Base-by-base conservation (phyloP, 345 rosid genomes). In the Camelina sativa region DNA sequence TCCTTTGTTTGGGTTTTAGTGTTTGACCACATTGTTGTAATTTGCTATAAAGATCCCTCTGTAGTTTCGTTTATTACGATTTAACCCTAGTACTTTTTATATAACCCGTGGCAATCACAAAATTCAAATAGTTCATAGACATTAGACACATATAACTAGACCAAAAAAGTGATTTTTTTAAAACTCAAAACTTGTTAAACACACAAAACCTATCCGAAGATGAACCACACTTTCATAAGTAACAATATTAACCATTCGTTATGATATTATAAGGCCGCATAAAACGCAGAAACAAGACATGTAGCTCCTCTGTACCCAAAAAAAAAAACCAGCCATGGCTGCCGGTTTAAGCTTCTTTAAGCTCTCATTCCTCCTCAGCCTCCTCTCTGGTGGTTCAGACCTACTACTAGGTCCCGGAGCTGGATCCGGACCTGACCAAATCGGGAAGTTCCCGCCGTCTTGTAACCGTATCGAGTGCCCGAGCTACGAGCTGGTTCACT, bases 391-490 rank as follows among this genome's bases (percentile, higher is more conserved):
- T 55, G 66, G 81, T 5, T 77, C 71, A 54, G 38, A 69, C 54
- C 0, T 70, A 12, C 66, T 70, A 0, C 30, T 28, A 28, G 67
- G 71, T 34, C 70, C 43, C 38, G 12, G 80, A 76, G 35, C 60
- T 32, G 73, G 43, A 63, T 25, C 80, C 37, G 43, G 17, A 11
- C 55, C 63, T 55, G 53, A 28, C 19, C 25, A 1, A 2, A 73
- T 67, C 7, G 76, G 44, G 1, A 75, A 67, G 41, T 81, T 74
- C 57, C 93, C 98, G 6, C 92, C 97, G 0, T 23, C 91, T 12
- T 93, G 98, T 80, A 78, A 60, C 73, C 79, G 90, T 51, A 91
- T 93, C 58, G 97, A 93, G 76, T 91, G 98, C 74, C 97, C 98
- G 1, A 79, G 52, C 64, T 91, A 81, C 53, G 81, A 86, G 11